Base-by-base conservation (phyloP, 139 green algal species). In the Coelastrella sp. region DNA sequence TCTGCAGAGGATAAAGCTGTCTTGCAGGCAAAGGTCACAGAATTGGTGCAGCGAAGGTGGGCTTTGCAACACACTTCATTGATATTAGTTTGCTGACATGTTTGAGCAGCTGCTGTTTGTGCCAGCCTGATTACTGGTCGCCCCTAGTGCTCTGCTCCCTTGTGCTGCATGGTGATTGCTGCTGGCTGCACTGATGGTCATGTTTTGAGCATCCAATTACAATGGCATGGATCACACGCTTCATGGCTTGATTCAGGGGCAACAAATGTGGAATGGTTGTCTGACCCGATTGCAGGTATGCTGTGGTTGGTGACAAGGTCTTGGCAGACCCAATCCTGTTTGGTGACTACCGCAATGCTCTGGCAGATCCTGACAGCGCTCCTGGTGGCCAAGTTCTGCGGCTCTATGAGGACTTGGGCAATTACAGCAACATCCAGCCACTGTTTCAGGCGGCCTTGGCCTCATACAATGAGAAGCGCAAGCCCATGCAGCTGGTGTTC, bases 1-100 rank as follows among this genome's bases (percentile, higher is more conserved):
- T 93, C 71, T 11, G 86, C 95, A 54, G 95, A 97, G 23, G 98
- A 99, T 92, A 99, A 99, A 93, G 91, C 92, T n/a, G 98, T 96
- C 95, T 89, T 99, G 66, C 92, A 95, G 73, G 91, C 90, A 58
- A 80, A 92, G 47, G 91, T 99, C 54, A 68, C 87, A 23, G 92
- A 97, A 23, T 91, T 98, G 20, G 65, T 91, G 56, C 76, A 85
- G 54, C 64, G 64, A 64, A 85, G 87, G 76, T 91, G 22, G 11
- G 61, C 32, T 47, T 71, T 19, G 61, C 61, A 71, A 71, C 61
- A 71, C 11, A 71, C 61, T 19, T 13, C 8, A 71, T 71, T 71
- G 61, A 10, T 71, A 13, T 2, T 10, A 2, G 61, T 71, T 13
- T 71, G 61, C 61, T 71, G 10, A 71, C 61, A 71, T 13, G 61